A percentile compares a stretch with the other conserved stretches of the same genome.
Conservation (phyloP, 371 early-diverging fungal species). For the Fennellomyces sp. region DNA sequence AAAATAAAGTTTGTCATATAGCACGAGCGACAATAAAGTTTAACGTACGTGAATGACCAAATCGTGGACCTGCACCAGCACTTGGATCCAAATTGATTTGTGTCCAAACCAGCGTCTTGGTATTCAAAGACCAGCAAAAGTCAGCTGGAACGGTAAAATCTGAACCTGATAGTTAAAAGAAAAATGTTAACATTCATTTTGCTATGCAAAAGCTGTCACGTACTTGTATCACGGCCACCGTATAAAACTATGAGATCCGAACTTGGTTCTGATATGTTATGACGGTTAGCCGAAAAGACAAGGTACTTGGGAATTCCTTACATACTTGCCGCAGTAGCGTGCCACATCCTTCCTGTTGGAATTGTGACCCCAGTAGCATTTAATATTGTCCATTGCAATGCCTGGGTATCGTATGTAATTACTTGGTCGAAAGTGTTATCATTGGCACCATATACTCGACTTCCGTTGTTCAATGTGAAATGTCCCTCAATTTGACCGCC, state of each 20-base stretch:
- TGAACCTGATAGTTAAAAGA: background rate
- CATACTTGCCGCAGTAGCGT: constrained; percentile 13
- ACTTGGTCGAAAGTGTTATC: constrained; percentile 12
- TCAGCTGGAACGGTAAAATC: constrained; percentile 3
- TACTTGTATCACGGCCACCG: constrained; percentile 4
- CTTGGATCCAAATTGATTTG: constrained; percentile 2
- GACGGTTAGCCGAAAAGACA: background rate
- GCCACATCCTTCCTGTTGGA: constrained; percentile 14
- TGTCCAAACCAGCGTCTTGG: constrained; percentile 2
- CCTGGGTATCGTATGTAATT: constrained; percentile 6
- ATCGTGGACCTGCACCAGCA: constrained; percentile 23
- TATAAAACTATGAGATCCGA: constrained; percentile 9
- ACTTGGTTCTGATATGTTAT: constrained; percentile 1
- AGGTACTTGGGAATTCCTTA: too few species aligned
- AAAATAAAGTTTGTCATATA: background rate
- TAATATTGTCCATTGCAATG: background rate
- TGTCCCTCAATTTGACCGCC: constrained; percentile 14
- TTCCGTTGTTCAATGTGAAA: background rate
- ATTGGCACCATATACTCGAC: background rate
- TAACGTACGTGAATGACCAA: constrained; percentile 21
- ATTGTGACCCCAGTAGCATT: background rate
- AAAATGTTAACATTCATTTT: background rate
- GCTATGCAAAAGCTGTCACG: background rate
- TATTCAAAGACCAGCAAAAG: constrained; percentile 9
- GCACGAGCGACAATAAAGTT: background rate